phyloP scores from a whole-genome alignment of 2,329 filamentous ascomycete species.

The Colletotrichum simmondsii region DNA sequence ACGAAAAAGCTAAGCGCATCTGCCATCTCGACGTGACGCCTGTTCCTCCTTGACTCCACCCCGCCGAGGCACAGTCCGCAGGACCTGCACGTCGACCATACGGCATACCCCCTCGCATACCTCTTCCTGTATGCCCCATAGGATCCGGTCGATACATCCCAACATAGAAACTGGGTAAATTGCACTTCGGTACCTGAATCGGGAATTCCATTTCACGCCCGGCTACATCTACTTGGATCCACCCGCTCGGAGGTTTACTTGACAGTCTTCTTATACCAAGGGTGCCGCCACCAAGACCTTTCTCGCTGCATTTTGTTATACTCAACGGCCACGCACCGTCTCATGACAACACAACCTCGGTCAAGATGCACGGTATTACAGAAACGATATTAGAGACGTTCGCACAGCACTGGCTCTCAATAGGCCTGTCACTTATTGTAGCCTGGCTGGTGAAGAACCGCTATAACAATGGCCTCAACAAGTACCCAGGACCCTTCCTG shows the following conservation, averaged over 20 bases:
- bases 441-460: slow-evolving; percentile 60
- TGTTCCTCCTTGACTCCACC: slow-evolving; percentile 15
- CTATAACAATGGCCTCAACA: slow-evolving; percentile 69
- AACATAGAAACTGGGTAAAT: slow-evolving; percentile 25
- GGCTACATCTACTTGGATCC: slow-evolving; percentile 14
- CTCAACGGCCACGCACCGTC: background rate
- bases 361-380: slow-evolving; percentile 42
- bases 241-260: background rate
- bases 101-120: slow-evolving; percentile 21
- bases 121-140: slow-evolving; percentile 19
- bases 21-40: slow-evolving; percentile 19
- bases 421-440: slow-evolving; percentile 44
- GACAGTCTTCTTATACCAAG: background rate
- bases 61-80: slow-evolving; percentile 11
- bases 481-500: slow-evolving; percentile 77
- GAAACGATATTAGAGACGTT: slow-evolving; percentile 48
- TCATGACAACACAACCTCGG: background rate
- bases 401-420: slow-evolving; percentile 55
- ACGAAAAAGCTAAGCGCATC: slow-evolving; percentile 18
- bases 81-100: slow-evolving; percentile 30
- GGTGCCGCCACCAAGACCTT: no score
- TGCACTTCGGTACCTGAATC: slow-evolving; percentile 25
- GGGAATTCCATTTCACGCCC: slow-evolving; percentile 9
- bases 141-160: slow-evolving; percentile 19
- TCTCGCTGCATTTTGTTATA: no score